Percentiles rank a stretch among this genome's conserved stretches.
Conservation (phyloP, 78 protist species). For the Isochrysis galbana region DNA sequence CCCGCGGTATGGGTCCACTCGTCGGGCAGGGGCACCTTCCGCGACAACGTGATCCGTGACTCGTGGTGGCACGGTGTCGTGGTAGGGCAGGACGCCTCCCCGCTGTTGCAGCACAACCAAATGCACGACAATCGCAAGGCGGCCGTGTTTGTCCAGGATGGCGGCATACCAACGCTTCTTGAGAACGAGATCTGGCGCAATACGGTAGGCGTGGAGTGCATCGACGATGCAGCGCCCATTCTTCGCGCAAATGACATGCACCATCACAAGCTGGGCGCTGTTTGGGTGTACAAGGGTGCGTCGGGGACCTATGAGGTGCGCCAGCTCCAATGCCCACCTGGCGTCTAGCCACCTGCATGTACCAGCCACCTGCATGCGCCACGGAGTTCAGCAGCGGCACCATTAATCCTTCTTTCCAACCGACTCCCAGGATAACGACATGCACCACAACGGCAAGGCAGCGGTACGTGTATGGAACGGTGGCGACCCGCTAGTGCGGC, state of each 20-base stretch:
- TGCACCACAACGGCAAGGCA: slow-evolving; percentile 2
- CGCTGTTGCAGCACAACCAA: background rate
- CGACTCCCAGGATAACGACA: slow-evolving; percentile 1
- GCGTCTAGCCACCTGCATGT: too few species aligned
- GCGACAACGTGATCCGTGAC: background rate
- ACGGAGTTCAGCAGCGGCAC: too few species aligned
- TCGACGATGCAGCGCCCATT: background rate
- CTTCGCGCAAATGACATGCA: background rate
- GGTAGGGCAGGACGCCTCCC: background rate
- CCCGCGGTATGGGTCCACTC: too few species aligned
- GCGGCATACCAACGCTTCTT: background rate
- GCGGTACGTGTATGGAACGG: slow-evolving; percentile 15
- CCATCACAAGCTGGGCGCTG: background rate
- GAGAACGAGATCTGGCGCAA: background rate
- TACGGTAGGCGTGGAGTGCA: background rate
- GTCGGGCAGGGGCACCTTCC: too few species aligned
- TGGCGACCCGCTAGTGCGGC: background rate
- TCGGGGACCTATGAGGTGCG: background rate
- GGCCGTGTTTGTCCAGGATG: slow-evolving; percentile 11
- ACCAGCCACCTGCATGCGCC: too few species aligned
- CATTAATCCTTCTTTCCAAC: too few species aligned
- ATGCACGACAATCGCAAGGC: slow-evolving; percentile 10
- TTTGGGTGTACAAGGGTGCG: background rate
- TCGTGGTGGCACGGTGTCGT: slow-evolving; percentile 3
- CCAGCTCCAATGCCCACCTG: too few species aligned